Percentiles rank a stretch among this genome's conserved stretches.
These are phyloP conservation scores for Flammula alnicola DNA, from an alignment of 1,284 basidiomycete genomes.

Conservation along the genomic window DNA sequence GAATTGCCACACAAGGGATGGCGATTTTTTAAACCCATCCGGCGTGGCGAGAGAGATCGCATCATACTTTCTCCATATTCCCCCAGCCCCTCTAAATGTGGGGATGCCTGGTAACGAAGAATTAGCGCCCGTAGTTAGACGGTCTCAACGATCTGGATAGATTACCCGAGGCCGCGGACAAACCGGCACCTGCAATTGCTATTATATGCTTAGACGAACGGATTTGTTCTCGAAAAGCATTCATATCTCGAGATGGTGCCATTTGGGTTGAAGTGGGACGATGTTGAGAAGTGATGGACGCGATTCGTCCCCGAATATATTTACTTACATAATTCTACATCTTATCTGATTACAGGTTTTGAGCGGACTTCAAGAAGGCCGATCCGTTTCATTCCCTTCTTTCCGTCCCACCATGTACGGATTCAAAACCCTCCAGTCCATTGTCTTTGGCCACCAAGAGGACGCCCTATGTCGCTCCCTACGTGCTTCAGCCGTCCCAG, in stretches of 20 bases:
- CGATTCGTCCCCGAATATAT: too few species aligned
- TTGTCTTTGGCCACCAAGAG: slow-evolving; percentile 39
- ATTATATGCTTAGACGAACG: slow-evolving; percentile 51
- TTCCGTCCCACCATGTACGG: slow-evolving; percentile 38
- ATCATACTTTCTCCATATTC: slow-evolving; percentile 63
- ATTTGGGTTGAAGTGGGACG: slow-evolving; percentile 15
- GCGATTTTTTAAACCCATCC: slow-evolving; percentile 56
- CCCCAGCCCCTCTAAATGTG: slow-evolving; percentile 66
- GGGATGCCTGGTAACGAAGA: slow-evolving; percentile 53
- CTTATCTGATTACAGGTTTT: slow-evolving; percentile 40
- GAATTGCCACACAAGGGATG: slow-evolving; percentile 69
- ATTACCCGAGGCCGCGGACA: slow-evolving; percentile 64
- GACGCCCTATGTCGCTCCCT: slow-evolving; percentile 45
- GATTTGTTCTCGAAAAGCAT: slow-evolving; percentile 34
- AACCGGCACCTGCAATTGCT: slow-evolving; percentile 65
- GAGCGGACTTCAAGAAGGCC: slow-evolving; percentile 8
- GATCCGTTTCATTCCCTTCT: slow-evolving; percentile 13
- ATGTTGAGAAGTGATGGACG: background rate
- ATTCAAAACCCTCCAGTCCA: slow-evolving; percentile 40
- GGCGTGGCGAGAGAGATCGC: slow-evolving; percentile 62
- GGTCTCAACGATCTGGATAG: slow-evolving; percentile 12
- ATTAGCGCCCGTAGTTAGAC: slow-evolving; percentile 8
- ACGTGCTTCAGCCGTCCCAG: slow-evolving; percentile 62
- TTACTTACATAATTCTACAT: slow-evolving; percentile 29
- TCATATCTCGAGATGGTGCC: slow-evolving; percentile 31